These are phyloP conservation scores for Naganishia sp. DNA, from an alignment of 1,284 basidiomycete species.

Conservation along the genomic window DNA sequence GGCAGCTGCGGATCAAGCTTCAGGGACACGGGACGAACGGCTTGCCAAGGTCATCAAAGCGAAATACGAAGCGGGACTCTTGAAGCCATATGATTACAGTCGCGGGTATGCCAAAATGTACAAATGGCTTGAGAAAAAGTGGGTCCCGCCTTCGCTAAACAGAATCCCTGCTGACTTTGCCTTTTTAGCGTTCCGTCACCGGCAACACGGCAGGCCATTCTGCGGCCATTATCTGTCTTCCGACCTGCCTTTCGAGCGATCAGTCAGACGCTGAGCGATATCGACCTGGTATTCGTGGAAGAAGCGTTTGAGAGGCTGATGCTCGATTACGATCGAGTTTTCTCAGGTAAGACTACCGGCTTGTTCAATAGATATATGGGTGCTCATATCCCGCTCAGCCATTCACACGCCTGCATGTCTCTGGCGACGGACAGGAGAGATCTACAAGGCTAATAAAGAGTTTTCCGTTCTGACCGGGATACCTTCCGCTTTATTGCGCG, in stretches of 20 bases:
- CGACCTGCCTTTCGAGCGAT: conserved; percentile 91
- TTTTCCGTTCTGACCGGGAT: conserved; percentile 49
- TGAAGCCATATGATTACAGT: conserved; percentile 96
- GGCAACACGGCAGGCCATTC: conserved; percentile 36
- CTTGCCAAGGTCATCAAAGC: conserved; percentile 89
- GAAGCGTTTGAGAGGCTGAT: conserved; percentile 95
- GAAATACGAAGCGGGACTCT: conserved; percentile 92
- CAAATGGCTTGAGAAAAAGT: conserved; percentile 79
- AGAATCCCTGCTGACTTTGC: not conserved
- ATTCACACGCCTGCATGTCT: conserved; percentile 97
- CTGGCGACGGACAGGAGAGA: conserved; percentile 96
- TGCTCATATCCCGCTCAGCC: conserved; percentile 52
- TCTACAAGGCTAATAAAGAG: conserved; percentile 96
- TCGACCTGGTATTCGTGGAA: conserved; percentile 97
- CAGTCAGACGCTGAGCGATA: conserved; percentile 83
- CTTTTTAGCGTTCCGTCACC: conserved; percentile 26
- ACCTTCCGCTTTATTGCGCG: conserved; percentile 43
- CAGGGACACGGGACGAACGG: conserved; percentile 85
- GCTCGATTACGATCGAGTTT: conserved; percentile 93
- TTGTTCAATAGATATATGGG: not conserved
- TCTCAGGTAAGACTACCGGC: conserved; percentile 59
- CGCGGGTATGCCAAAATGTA: conserved; percentile 86
- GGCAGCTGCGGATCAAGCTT: conserved; percentile 92
- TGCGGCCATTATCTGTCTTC: conserved; percentile 84
- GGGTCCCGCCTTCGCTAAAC: not conserved